Conservation (phyloP, 1,284 basidiomycete species). For the Trichosporon asahii region DNA sequence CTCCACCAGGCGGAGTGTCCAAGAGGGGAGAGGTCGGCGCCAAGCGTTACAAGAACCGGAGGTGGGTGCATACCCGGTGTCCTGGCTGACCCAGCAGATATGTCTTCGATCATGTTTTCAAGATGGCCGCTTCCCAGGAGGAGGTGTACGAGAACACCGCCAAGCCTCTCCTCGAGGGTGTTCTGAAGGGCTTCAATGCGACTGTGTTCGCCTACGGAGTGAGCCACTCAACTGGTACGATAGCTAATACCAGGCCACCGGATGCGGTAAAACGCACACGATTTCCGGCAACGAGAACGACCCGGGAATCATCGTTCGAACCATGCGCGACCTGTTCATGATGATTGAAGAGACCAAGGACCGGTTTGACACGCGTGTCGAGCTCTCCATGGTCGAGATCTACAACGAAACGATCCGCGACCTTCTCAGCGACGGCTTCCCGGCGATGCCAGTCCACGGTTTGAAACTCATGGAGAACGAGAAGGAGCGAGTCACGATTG, state of each 20-base stretch:
- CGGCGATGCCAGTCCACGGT: conserved; percentile 66
- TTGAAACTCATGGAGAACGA: conserved; percentile 88
- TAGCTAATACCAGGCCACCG: conserved; percentile 68
- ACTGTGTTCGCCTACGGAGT: conserved; percentile 98
- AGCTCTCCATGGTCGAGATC: conserved; percentile 92
- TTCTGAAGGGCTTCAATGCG: conserved; percentile 91
- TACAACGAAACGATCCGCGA: conserved; percentile 99
- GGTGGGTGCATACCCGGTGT: conserved; percentile 31
- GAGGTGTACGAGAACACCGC: conserved; percentile 83
- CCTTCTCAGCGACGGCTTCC: conserved; percentile 68
- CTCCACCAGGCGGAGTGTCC: conserved; percentile 55
- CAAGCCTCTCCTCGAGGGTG: conserved; percentile 72
- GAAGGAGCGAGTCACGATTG: conserved; percentile 71
- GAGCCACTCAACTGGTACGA: conserved; percentile 46
- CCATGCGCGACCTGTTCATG: conserved; percentile 94
- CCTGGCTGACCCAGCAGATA: conserved; percentile 58
- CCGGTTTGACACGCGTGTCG: conserved; percentile 76
- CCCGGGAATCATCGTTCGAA: conserved; percentile 88
- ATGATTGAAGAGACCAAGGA: conserved; percentile 78
- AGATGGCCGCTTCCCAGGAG: conserved; percentile 70
- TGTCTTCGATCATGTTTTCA: conserved; percentile 90
- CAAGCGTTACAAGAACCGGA: conserved; percentile 82
- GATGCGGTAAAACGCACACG: conserved; percentile 96
- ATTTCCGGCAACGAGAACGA: conserved; percentile 83
- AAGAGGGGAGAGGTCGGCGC: conserved; percentile 57